Conservation (phyloP, 192 early-diverging fungal species). For the Entomortierella beljakovae region DNA sequence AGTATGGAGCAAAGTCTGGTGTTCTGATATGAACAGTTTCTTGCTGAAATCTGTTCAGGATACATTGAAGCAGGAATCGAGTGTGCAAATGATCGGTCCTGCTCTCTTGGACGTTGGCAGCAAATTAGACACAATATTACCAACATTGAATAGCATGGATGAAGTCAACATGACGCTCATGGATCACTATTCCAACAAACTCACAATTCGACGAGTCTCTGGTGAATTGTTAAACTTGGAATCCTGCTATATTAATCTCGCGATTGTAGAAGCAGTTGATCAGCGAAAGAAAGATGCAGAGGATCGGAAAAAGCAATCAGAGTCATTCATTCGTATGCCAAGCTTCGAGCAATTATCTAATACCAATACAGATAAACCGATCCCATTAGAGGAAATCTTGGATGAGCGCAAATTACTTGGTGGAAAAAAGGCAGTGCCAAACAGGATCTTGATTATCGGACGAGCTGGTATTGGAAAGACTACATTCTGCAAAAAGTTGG, state of each 20-base stretch:
- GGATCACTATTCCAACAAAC: neutral
- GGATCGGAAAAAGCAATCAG: constrained; percentile 13
- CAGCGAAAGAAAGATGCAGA: constrained; percentile 22
- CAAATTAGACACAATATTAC: neutral
- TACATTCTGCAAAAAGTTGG: constrained; percentile 32
- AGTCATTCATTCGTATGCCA: constrained; percentile 15
- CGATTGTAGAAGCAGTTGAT: constrained; percentile 17
- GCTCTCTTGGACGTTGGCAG: neutral
- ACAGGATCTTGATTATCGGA: constrained; percentile 24
- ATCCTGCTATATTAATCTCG: constrained; percentile 21
- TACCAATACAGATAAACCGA: constrained; percentile 1
- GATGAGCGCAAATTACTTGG: constrained; percentile 17
- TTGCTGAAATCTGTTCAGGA: no score
- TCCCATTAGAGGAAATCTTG: constrained; percentile 15
- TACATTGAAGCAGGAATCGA: no score
- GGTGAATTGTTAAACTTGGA: constrained; percentile 11
- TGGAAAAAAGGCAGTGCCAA: constrained; percentile 6
- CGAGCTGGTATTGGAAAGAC: constrained; percentile 35
- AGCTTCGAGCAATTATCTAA: neutral
- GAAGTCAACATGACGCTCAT: constrained; percentile 8
- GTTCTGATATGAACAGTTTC: no score
- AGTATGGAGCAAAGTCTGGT: no score
- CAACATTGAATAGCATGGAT: neutral
- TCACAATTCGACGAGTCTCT: constrained; percentile 9
- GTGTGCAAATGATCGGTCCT: no score